phyloP scores from a whole-genome alignment of 768 basidiomycete species.

The Coprinellus micaceus region DNA sequence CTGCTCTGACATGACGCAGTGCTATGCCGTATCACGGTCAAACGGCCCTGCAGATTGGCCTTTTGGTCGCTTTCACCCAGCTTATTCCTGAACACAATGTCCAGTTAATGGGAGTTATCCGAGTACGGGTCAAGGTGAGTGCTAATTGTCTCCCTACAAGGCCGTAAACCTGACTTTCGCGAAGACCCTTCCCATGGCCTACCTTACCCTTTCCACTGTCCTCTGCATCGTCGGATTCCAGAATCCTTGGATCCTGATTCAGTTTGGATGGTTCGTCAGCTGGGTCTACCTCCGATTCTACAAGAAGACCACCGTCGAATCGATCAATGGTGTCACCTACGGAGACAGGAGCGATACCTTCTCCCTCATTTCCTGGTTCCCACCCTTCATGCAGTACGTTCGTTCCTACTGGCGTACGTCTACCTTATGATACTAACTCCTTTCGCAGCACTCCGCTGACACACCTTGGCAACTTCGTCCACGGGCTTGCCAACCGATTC shows the following conservation, averaged over 20 bases:
- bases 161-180: conserved; percentile 7
- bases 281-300: conserved; percentile 98
- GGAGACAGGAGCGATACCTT: conserved; percentile 98
- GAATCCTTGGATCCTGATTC: conserved; percentile 88
- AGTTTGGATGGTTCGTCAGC: conserved; percentile 97
- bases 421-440: neutral
- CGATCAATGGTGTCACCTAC: conserved; percentile 61
- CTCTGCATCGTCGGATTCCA: conserved; percentile 81
- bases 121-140: conserved; percentile 84
- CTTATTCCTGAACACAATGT: conserved; percentile 98
- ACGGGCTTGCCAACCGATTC: conserved; percentile 62
- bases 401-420: neutral
- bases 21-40: conserved; percentile 90
- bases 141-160: neutral
- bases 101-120: conserved; percentile 81
- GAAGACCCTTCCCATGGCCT: conserved; percentile 93
- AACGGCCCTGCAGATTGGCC: conserved; percentile 83
- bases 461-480: conserved; percentile 61
- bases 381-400: conserved; percentile 87
- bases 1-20: conserved; percentile 38
- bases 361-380: conserved; percentile 93
- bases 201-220: conserved; percentile 86
- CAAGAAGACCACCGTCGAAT: conserved; percentile 76
- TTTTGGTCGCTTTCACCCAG: conserved; percentile 96
- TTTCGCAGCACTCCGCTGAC: conserved; percentile 64